Base-by-base conservation (phyloP, 371 early-diverging fungal species). In the Homolaphlyctis polyrhiza region DNA sequence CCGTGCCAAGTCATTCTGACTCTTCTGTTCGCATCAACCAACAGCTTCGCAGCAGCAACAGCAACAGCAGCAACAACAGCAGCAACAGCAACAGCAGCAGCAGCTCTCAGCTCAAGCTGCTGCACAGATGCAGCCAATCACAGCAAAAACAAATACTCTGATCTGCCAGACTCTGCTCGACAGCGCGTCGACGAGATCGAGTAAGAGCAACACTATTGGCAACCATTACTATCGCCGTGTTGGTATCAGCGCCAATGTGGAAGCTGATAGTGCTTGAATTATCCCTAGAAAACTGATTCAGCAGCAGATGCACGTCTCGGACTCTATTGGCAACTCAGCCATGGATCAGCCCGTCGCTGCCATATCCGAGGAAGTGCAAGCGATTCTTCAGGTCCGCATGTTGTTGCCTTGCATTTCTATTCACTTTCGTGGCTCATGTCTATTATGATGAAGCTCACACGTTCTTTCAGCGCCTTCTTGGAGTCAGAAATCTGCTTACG, bases 61-160 rank as follows among this genome's bases (percentile, higher is more conserved):
- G 11, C 39, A 39, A 39, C 39, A 11, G 8, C 18, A 11, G 18
- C 39, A 39, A 18, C 39, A 39, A 39, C 39, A 39, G 39, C 39
- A 39, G 39, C 39, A 39, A 11, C 18, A 11, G 39, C 39, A 39
- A 39, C 39, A 11, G 11, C 39, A 11, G 39, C 39, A 39, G 39
- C 39, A 39, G 39, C 39, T n/a, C n/a, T n/a, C n/a, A n/a, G n/a
- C n/a, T n/a, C n/a, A n/a, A n/a, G n/a, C n/a, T n/a, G n/a, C n/a
- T n/a, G n/a, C n/a, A n/a, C 55, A 3, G 14, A 3, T 2, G 55
- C 68, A 45, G 6, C 65, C 28, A 34, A 58, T 75, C 49, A 65
- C 70, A 43, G 51, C 61, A n/a, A 62, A 64, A n/a, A 75, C 3
- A 69, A 73, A 35, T 78, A 74, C 58, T 66, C 70, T 8, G 75